Evolutionary conservation across 2,329 filamentous ascomycete species (phyloP).

Genomic region (Ilyonectria destructans): DNA sequence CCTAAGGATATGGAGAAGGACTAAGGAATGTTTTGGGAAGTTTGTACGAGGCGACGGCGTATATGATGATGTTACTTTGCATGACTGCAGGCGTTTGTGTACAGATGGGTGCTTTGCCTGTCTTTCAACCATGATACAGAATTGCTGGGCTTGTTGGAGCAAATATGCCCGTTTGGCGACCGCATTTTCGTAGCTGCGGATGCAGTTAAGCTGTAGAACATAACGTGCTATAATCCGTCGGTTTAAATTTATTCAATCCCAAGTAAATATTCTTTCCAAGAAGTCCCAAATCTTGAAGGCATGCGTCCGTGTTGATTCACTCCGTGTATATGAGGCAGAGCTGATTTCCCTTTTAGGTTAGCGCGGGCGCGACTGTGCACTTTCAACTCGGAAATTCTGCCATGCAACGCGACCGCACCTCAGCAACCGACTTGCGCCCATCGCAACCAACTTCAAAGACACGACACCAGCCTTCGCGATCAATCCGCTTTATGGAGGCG

Average conservation of each 20-base stretch:
- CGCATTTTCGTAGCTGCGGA: slow-evolving; percentile 7
- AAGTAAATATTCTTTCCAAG: neutral
- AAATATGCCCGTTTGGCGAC: slow-evolving; percentile 16
- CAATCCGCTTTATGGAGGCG: slow-evolving; percentile 71
- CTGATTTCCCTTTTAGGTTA: slow-evolving; percentile 58
- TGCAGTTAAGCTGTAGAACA: neutral
- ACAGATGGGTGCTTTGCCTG: slow-evolving; percentile 23
- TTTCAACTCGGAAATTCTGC: slow-evolving; percentile 54
- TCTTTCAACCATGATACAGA: slow-evolving; percentile 9
- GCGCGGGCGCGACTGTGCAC: slow-evolving; percentile 49
- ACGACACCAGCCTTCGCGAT: slow-evolving; percentile 35
- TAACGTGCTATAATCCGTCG: neutral
- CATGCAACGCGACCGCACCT: slow-evolving; percentile 51
- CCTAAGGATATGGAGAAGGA: slow-evolving; percentile 97
- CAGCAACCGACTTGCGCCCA: slow-evolving; percentile 49
- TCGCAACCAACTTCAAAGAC: slow-evolving; percentile 35
- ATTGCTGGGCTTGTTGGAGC: slow-evolving; percentile 20
- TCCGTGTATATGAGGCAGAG: slow-evolving; percentile 39
- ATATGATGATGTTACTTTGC: slow-evolving; percentile 43
- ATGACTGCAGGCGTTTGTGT: slow-evolving; percentile 54
- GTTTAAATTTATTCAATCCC: neutral
- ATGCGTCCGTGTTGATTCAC: neutral
- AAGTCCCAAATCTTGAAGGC: neutral
- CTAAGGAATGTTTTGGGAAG: slow-evolving; percentile 47
- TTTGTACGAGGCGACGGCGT: slow-evolving; percentile 38